Evolutionary conservation across 306 rosid genomes (phyloP), one percentile per base, ranked within the genome.

Genomic region (Lithocarpus polystachyus): DNA sequence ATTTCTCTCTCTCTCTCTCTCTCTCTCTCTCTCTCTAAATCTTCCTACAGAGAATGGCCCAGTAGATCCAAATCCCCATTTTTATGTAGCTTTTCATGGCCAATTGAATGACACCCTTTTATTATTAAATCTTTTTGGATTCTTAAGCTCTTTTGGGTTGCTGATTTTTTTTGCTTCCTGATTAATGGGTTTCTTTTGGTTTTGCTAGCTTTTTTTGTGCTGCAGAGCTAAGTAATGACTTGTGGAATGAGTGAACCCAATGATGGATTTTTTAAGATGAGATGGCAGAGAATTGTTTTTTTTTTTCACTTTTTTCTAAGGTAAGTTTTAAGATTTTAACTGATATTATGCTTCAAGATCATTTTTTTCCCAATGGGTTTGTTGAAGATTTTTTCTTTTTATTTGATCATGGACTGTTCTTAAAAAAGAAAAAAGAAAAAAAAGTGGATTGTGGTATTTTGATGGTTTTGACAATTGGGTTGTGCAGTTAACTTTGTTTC

Each of bases 1-100:
- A 82, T 62, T 40, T 40, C 11, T 40, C 45, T 77, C 51, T 78
- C 60, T 76, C 54, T 60, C 51, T 60, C 83, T 37, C 14, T 56
- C 40, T 67, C 61, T 84, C 81, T 79, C 68, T 89, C 86, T 83
- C 87, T 87, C 79, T 79, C 80, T 69, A 74, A 81, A 87, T 90
- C 93, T 87, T 81, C 86, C 79, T 81, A 60, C 86, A 84, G 82
- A 86, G 89, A 87, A 87, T 92, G 93, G 83, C 86, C 88, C 88
- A 85, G 86, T 82, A 83, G 94, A 89, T 88, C 93, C 89, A 83
- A 92, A 87, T 81, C 83, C 82, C 83, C 84, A 68, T 81, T 84
- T 88, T 43, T 84, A 84, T 80, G 81, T 48, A 48, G 53, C 85
- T 83, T 84, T 83, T 80, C 76, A 71, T 76, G 40, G 76, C 13